Conservation (phyloP, 805 yeast genomes). For the Metschnikowia noctiluminum region DNA sequence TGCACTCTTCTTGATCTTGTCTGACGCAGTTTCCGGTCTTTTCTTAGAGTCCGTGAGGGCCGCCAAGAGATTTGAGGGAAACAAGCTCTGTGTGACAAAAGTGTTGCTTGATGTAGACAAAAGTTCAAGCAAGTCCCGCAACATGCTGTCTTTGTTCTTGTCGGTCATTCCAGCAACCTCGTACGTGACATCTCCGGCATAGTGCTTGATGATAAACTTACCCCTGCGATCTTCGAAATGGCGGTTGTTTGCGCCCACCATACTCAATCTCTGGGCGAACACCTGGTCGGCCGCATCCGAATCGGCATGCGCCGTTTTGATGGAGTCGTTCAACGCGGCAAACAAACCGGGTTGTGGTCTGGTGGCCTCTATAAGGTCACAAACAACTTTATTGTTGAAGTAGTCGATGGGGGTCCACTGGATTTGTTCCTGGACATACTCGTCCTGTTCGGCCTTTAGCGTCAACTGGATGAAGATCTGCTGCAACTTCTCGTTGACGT, state of each 20-base stretch:
- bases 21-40: constrained; percentile 95
- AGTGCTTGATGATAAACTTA: constrained; percentile 89
- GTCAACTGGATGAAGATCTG: constrained; percentile 96
- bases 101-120: constrained; percentile 66
- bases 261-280: constrained; percentile 84
- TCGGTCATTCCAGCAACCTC: constrained; percentile 90
- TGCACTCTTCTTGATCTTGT: constrained; percentile 89
- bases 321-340: constrained; percentile 94
- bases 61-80: constrained; percentile 37
- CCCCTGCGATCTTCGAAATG: constrained; percentile 87
- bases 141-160: constrained; percentile 91
- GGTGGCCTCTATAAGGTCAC: constrained; percentile 90
- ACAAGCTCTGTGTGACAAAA: constrained; percentile 57
- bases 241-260: constrained; percentile 71
- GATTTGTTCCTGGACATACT: constrained; percentile 90
- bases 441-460: constrained; percentile 95
- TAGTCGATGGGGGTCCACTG: constrained; percentile 97
- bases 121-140: constrained; percentile 81
- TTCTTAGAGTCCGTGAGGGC: constrained; percentile 53
- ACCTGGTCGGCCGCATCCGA: constrained; percentile 95
- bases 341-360: constrained; percentile 92
- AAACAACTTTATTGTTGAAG: constrained; percentile 93
- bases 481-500: constrained; percentile 92
- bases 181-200: constrained; percentile 97
- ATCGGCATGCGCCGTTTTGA: constrained; percentile 98